Evolutionary conservation across 805 yeast genomes (phyloP), one percentile per base, ranked within the genome.

Genomic region (Cyberlindnera maritima): DNA sequence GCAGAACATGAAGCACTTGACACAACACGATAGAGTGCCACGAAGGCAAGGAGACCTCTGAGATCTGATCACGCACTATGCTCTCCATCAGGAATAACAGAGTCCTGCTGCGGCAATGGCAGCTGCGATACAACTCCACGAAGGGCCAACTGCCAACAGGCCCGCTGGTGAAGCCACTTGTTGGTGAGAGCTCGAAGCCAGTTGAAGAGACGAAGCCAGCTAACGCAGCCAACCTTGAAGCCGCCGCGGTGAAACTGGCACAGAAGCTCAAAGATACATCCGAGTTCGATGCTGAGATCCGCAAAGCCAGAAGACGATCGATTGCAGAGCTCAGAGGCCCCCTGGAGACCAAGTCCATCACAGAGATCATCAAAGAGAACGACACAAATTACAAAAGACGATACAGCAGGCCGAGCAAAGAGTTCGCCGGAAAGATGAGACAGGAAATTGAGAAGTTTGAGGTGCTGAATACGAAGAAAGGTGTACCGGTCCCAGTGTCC

Each of bases 261-360:
- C 15, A 37, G 14, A 11, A 37, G 21, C 21, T 37, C 10, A 11
- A 11, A 12, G n/a, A 33, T 31, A 21, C 12, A 12, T 29, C 21
- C 4, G 19, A 23, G 18, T 37, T 29, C 11, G 36, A 41, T 21
- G 25, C 38, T 10, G 48, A 48, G 4, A 39, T 39, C 7, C 21
- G 31, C 20, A 41, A 23, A 13, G 43, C 38, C 11, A 52, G 57
- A 36, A 47, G 52, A 35, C 45, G 39, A 19, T 54, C 52, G 10
- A 43, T 52, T 14, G 48, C 49, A 4, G 60, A 54, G 32, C 41
- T 56, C 5, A 43, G 52, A 14, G 60, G 60, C 14, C 36, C 46
- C 5, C 33, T 47, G 4, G 17, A 19, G 11, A 29, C 50, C 19
- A 49, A 48, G 35, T 28, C 46, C 4, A 29, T 54, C 14, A 5